Percentiles rank a stretch among this genome's conserved stretches.
Evolutionary conservation across 345 rosid species (phyloP).

Genomic region (Populus ilicifolia): DNA sequence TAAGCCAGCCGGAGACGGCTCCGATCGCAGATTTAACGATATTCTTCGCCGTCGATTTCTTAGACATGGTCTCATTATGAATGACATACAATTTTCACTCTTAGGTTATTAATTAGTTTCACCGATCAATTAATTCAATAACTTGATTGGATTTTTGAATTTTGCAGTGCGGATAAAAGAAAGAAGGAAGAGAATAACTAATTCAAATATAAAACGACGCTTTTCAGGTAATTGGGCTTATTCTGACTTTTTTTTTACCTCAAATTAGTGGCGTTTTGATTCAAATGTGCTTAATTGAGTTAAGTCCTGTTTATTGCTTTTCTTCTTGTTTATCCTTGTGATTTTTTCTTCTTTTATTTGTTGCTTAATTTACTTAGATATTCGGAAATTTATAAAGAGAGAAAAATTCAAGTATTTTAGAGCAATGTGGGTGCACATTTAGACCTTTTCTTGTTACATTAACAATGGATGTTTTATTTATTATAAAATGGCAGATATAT

Average conservation of each 20-base stretch:
- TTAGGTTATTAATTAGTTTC: background rate
- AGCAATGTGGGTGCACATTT: background rate
- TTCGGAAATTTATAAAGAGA: background rate
- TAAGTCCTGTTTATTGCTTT: background rate
- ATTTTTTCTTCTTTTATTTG: background rate
- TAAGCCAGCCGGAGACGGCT: constrained; percentile 33
- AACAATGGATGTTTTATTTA: constrained; percentile 8
- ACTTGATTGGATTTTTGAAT: constrained; percentile 5
- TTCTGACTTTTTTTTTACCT: background rate
- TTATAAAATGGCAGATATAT: constrained; percentile 40
- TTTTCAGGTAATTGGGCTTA: constrained; percentile 38
- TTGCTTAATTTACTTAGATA: background rate
- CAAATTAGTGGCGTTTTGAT: background rate
- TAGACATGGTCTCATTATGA: constrained; percentile 48
- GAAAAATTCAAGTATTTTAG: background rate
- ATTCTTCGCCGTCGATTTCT: constrained; percentile 79
- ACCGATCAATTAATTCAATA: background rate
- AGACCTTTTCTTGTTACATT: background rate
- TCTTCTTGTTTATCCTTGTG: background rate
- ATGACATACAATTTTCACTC: background rate
- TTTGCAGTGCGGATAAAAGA: constrained; percentile 52
- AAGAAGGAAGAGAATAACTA: constrained; percentile 37
- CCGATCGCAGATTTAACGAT: constrained; percentile 50
- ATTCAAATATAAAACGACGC: constrained; percentile 26
- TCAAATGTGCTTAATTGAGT: background rate